Conservation (phyloP, 169 alveolate species). For the Cryptosporidium andersoni region DNA sequence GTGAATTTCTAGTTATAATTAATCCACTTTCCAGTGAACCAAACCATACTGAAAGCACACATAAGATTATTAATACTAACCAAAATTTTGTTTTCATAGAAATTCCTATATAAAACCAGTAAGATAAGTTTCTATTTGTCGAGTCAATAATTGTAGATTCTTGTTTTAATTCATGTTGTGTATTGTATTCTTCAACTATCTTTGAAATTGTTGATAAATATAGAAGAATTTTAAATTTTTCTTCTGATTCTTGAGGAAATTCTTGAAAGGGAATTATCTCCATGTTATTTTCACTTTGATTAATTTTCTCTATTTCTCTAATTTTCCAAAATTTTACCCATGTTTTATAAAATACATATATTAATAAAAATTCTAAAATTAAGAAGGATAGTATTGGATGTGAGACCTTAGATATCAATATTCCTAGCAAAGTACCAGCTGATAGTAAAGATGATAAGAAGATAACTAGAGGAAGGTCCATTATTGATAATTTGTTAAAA, state of each 20-base stretch:
- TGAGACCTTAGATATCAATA: constrained; percentile 8
- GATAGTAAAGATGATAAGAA: constrained; percentile 61
- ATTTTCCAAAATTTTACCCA: constrained; percentile 8
- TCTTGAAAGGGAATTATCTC: neutral
- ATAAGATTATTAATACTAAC: constrained; percentile 6
- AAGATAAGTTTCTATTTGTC: neutral
- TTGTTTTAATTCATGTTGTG: neutral
- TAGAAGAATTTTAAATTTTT: constrained; percentile 15
- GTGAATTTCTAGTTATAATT: constrained; percentile 6
- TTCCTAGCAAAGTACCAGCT: constrained; percentile 51
- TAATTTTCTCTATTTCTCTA: constrained; percentile 13
- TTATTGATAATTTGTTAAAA: constrained; percentile 8
- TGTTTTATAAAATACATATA: constrained; percentile 27
- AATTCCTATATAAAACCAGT: neutral
- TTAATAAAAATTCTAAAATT: constrained; percentile 4
- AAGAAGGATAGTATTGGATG: constrained; percentile 15
- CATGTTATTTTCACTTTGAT: neutral
- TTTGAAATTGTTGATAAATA: constrained; percentile 23
- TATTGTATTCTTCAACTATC: neutral
- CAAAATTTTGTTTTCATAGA: neutral
- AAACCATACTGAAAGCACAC: constrained; percentile 30
- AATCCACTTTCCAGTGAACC: constrained; percentile 46
- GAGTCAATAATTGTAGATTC: neutral
- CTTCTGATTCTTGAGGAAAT: constrained; percentile 1
- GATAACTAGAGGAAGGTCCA: constrained; percentile 42